Conservation (phyloP, 768 basidiomycete species). For the Terana coerulea region DNA sequence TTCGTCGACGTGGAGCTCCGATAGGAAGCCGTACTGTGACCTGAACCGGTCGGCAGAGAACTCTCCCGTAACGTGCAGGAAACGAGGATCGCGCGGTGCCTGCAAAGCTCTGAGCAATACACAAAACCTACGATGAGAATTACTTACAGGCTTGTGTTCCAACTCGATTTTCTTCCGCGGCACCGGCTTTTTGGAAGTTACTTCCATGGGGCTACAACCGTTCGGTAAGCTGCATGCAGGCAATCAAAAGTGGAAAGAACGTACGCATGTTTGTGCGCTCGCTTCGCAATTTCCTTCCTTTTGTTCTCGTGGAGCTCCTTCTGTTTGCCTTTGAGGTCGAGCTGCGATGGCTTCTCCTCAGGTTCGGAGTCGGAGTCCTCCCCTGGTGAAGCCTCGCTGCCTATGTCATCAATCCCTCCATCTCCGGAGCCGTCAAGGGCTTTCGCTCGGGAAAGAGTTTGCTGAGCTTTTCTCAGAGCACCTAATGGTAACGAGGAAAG, state of each 20-base stretch:
- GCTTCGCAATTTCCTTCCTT: slow-evolving; percentile 48
- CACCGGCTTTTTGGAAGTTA: slow-evolving; percentile 83
- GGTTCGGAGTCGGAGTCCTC: slow-evolving; percentile 3
- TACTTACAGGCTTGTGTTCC: slow-evolving; percentile 62
- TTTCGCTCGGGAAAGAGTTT: slow-evolving; percentile 15
- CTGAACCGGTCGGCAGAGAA: slow-evolving; percentile 64
- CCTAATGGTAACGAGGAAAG: slow-evolving; percentile 25
- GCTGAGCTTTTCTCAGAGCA: slow-evolving; percentile 24
- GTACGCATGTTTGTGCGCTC: slow-evolving; percentile 84
- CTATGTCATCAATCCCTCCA: slow-evolving; percentile 10
- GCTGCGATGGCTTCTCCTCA: not conserved
- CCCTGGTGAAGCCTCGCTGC: not conserved
- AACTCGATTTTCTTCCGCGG: slow-evolving; percentile 67
- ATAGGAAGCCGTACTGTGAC: slow-evolving; percentile 71
- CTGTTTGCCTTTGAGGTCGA: slow-evolving; percentile 25
- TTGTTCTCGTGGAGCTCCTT: slow-evolving; percentile 27
- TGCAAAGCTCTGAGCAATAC: slow-evolving; percentile 29
- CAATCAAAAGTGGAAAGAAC: slow-evolving; percentile 26
- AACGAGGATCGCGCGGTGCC: slow-evolving; percentile 86
- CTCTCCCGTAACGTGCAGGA: slow-evolving; percentile 67
- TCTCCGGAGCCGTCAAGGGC: slow-evolving; percentile 10
- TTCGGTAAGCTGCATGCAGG: not conserved
- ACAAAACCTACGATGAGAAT: not conserved
- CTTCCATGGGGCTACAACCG: slow-evolving; percentile 63
- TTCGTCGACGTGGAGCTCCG: slow-evolving; percentile 61